Percentiles rank a stretch among this genome's conserved stretches.
Conservation (phyloP, 371 early-diverging fungal species). For the Haplosporangium sp. region DNA sequence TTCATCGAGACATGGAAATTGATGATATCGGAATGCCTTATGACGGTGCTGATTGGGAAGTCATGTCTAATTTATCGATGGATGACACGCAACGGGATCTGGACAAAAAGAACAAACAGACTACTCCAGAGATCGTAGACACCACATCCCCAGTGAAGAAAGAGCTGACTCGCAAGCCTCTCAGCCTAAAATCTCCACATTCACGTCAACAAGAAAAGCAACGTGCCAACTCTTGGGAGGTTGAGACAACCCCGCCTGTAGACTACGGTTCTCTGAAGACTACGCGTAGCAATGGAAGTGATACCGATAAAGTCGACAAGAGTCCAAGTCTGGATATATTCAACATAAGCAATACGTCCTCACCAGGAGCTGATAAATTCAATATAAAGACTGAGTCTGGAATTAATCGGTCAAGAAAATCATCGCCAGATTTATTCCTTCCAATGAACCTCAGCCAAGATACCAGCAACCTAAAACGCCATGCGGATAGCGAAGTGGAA, state of each 20-base stretch:
- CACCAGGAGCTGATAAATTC: neutral
- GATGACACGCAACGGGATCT: neutral
- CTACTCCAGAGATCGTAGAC: conserved; percentile 14
- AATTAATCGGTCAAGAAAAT: neutral
- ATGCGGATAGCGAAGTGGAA: neutral
- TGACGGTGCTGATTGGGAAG: conserved; percentile 21
- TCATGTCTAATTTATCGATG: conserved; percentile 21
- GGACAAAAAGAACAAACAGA: neutral
- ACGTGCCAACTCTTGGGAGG: neutral
- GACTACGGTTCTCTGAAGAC: neutral
- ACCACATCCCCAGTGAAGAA: conserved; percentile 11
- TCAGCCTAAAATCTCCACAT: conserved; percentile 20
- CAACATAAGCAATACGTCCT: neutral
- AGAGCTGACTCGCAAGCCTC: neutral
- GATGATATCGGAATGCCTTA: conserved; percentile 9
- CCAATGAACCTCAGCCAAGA: neutral
- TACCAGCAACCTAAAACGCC: neutral
- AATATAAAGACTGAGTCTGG: neutral
- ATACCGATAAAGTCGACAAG: neutral
- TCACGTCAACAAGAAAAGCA: conserved; percentile 3
- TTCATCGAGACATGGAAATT: conserved; percentile 23
- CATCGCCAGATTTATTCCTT: neutral
- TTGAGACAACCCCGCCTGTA: neutral
- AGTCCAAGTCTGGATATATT: neutral
- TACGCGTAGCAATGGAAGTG: neutral